Evolutionary conservation across 108 stramenopile species (phyloP), one percentile per base, ranked within the genome.

Genomic region (Cyclotella cryptica): DNA sequence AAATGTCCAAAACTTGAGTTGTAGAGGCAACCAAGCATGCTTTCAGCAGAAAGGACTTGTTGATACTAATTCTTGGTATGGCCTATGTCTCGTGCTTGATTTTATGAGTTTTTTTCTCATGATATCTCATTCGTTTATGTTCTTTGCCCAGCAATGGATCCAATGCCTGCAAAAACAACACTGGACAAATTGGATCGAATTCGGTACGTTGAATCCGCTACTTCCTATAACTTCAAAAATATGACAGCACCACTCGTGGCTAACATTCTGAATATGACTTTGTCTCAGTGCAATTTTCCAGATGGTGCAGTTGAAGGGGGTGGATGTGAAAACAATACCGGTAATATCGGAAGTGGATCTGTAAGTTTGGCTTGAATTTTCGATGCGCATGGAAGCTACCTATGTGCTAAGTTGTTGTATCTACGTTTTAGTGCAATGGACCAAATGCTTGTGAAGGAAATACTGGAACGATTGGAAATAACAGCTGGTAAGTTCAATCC

Each of bases 321-420:
- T 55, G n/a, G 13, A 2, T 55, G 55, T 55, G 55, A 55, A 55
- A 55, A 55, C 21, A 55, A 55, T 22, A 55, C 21, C 22, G 55
- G 55, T 5, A 21, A 1, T 12, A 55, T 55, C 8, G 55, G 22
- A 8, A 55, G 24, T 55, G 55, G 55, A 55, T 55, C 55, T 24
- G 55, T 55, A 26, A 55, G 55, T 24, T 26, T 8, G 24, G 19
- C 55, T 9, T 55, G 2, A 49, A 49, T n/a, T 49, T 17, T n/a
- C 2, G 6, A 49, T 1, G 9, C 15, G n/a, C 15, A n/a, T 17
- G 3, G 47, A 49, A 1, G n/a, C 9, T 49, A n/a, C 18, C 3
- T 7, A 17, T 7, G n/a, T n/a, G n/a, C 15, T n/a, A n/a, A 49
- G n/a, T n/a, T 49, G 15, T 49, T n/a, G 3, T n/a, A 1, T 9